phyloP scores from a whole-genome alignment of 371 early-diverging fungal genomes.

The Mortierella sp. region DNA sequence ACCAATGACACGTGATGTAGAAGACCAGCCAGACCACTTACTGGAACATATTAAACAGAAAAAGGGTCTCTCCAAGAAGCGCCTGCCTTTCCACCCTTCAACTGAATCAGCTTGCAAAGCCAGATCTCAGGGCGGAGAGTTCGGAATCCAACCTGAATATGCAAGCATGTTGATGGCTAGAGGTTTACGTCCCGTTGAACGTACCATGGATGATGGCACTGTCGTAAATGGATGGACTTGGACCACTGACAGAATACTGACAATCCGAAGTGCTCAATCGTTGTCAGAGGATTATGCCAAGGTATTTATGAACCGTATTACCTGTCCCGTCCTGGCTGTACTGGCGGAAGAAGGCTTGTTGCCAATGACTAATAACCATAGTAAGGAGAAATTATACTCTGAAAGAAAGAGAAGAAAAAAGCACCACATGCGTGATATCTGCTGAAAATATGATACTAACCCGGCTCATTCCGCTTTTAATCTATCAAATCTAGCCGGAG shows the following conservation, averaged over 20 bases:
- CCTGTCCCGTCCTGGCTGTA: constrained; percentile 34
- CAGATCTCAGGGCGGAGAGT: constrained; percentile 30
- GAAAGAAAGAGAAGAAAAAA: not conserved
- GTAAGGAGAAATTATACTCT: not conserved
- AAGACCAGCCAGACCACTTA: constrained; percentile 47
- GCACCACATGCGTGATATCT: not conserved
- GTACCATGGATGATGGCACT: constrained; percentile 11
- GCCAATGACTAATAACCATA: constrained; percentile 13
- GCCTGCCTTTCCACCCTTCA: constrained; percentile 34
- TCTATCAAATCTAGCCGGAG: not conserved
- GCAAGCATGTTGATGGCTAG: constrained; percentile 24
- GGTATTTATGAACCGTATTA: constrained; percentile 39
- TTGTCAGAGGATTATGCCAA: constrained; percentile 35
- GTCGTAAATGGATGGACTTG: constrained; percentile 48
- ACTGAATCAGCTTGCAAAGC: constrained; percentile 41
- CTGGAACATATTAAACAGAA: constrained; percentile 45
- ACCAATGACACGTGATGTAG: constrained; percentile 32
- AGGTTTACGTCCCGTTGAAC: constrained; percentile 23
- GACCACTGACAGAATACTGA: constrained; percentile 39
- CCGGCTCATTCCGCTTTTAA: not conserved
- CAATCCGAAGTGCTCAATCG: constrained; percentile 38
- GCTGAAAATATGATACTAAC: not conserved
- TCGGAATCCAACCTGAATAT: constrained; percentile 32
- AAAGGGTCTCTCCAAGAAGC: constrained; percentile 26
- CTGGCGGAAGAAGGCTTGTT: constrained; percentile 26